Evolutionary conservation across 441 rosid species (phyloP).

Genomic region (Erodium chrysanthum): DNA sequence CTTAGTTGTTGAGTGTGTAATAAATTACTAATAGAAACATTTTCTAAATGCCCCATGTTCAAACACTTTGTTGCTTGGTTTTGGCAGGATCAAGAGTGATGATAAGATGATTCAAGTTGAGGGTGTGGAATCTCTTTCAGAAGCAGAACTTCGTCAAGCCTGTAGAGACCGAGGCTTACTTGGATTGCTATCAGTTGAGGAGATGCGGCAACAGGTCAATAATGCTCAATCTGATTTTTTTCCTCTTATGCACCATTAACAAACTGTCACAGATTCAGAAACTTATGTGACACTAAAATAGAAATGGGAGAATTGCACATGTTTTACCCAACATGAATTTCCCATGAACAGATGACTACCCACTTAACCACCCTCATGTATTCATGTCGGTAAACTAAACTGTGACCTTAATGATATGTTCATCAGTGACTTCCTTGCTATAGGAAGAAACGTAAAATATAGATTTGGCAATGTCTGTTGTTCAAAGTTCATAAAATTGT

Average conservation of each 20-base stretch:
- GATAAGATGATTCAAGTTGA: slow-evolving; percentile 89
- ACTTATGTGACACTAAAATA: background rate
- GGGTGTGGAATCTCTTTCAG: slow-evolving; percentile 87
- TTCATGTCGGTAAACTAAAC: too few relatives aligned
- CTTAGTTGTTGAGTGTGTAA: background rate
- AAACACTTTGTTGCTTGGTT: slow-evolving; percentile 9
- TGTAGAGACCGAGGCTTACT: slow-evolving; percentile 92
- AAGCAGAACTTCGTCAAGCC: slow-evolving; percentile 83
- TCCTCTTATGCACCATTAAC: background rate
- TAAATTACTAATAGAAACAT: background rate
- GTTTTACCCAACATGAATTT: too few relatives aligned
- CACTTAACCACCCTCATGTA: too few relatives aligned
- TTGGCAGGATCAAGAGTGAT: slow-evolving; percentile 76
- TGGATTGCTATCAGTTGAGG: slow-evolving; percentile 79
- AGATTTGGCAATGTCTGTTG: background rate
- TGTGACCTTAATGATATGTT: background rate
- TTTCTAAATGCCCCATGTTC: background rate
- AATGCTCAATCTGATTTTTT: background rate
- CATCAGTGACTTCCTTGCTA: background rate
- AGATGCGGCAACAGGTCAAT: slow-evolving; percentile 81
- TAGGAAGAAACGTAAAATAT: background rate
- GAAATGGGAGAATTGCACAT: background rate
- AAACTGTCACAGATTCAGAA: background rate
- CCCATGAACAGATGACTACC: too few relatives aligned
- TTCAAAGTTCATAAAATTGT: background rate